phyloP scores from a whole-genome alignment of 2,329 filamentous ascomycete species.

The Orbilia quercus region DNA sequence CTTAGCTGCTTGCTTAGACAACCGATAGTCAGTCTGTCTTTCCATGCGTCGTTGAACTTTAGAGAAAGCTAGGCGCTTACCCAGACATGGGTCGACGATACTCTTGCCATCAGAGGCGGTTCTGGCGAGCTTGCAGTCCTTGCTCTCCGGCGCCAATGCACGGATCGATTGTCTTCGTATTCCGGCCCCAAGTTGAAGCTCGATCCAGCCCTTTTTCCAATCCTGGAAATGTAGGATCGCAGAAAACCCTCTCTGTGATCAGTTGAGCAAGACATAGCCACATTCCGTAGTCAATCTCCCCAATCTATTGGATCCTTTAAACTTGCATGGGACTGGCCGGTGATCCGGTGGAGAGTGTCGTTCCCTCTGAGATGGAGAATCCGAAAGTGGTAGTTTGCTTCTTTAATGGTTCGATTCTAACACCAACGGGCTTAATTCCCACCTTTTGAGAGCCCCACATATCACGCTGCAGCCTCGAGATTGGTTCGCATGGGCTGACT shows the following conservation, averaged over 20 bases:
- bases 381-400: slow-evolving; percentile 1
- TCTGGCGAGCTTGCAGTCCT: slow-evolving; percentile 26
- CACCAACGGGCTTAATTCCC: too few species aligned
- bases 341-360: slow-evolving; percentile 49
- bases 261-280: slow-evolving; percentile 23
- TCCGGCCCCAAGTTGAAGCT: slow-evolving; percentile 1
- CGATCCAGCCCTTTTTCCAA: not conserved
- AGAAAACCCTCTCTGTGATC: not conserved
- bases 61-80: slow-evolving; percentile 33
- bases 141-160: slow-evolving; percentile 45
- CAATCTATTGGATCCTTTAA: slow-evolving; percentile 35
- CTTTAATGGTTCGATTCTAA: not conserved
- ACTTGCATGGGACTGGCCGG: slow-evolving; percentile 16
- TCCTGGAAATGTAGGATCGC: not conserved
- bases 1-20: slow-evolving; percentile 1
- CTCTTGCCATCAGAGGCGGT: slow-evolving; percentile 12
- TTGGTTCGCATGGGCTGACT: slow-evolving; percentile 18
- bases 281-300: slow-evolving; percentile 5
- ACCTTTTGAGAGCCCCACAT: slow-evolving; percentile 33
- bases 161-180: slow-evolving; percentile 6
- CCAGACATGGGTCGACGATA: slow-evolving; percentile 11
- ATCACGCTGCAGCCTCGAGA: slow-evolving; percentile 38
- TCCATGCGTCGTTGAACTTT: too few species aligned
- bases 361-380: slow-evolving; percentile 21
- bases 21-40: too few species aligned